Conservation (phyloP, 2,329 filamentous ascomycete genomes). For the Dothistroma pini region DNA sequence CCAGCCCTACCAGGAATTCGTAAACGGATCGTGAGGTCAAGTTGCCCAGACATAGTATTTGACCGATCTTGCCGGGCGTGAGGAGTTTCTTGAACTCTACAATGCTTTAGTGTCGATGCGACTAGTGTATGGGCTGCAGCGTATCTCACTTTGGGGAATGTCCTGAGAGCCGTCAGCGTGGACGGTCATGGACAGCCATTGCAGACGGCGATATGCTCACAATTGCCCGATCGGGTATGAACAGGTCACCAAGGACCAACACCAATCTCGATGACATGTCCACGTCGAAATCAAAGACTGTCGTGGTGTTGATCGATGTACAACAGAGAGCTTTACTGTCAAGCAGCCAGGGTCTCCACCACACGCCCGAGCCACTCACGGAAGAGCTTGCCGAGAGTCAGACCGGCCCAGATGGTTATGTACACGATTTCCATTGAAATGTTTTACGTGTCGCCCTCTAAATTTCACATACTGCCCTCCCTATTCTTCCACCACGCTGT, state of each 20-base stretch:
- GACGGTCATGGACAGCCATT: conserved; percentile 1
- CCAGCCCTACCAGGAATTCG: conserved; percentile 53
- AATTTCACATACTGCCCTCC: neutral
- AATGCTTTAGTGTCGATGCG: conserved; percentile 7
- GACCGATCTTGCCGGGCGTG: conserved; percentile 56
- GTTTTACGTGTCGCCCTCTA: neutral
- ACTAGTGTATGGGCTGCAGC: conserved; percentile 11
- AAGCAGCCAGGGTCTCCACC: neutral
- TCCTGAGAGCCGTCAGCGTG: conserved; percentile 48
- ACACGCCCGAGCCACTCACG: neutral
- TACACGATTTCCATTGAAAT: neutral
- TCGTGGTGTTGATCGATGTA: neutral
- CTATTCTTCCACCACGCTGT: conserved; percentile 1
- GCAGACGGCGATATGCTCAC: conserved; percentile 34
- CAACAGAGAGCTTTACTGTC: neutral
- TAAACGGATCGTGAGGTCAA: conserved; percentile 56
- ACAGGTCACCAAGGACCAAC: conserved; percentile 86
- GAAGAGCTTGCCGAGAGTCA: neutral
- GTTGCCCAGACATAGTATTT: conserved; percentile 57
- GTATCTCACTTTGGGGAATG: conserved; percentile 68
- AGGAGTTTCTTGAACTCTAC: conserved; percentile 53
- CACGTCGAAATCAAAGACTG: neutral
- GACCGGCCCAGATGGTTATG: neutral
- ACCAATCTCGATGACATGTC: conserved; percentile 80
- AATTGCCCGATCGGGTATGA: conserved; percentile 87